Evolutionary conservation across 768 basidiomycete species (phyloP).

Genomic region (Mycena rebaudengoi): DNA sequence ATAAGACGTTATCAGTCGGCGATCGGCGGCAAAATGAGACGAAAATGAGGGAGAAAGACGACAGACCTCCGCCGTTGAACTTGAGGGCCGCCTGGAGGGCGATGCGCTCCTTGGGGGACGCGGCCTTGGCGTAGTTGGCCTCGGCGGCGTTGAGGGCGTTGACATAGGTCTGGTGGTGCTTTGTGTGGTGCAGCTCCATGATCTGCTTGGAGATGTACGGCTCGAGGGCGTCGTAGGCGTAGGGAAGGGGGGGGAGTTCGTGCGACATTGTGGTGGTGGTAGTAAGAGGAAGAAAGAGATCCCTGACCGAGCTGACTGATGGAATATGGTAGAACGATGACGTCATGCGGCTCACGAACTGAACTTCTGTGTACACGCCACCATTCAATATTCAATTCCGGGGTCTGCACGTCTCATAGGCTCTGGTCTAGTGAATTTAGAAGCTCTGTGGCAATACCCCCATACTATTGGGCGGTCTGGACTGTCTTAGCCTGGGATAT

Average conservation of each 20-base stretch:
- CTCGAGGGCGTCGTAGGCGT: slow-evolving; percentile 89
- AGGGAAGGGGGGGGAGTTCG: slow-evolving; percentile 78
- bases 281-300: background rate
- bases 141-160: slow-evolving; percentile 93
- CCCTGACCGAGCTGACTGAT: background rate
- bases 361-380: no score
- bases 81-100: slow-evolving; percentile 90
- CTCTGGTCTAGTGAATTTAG: no score
- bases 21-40: no score
- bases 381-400: no score
- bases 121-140: slow-evolving; percentile 70
- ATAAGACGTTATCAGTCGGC: slow-evolving; percentile 24
- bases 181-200: slow-evolving; percentile 94
- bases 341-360: slow-evolving; percentile 8
- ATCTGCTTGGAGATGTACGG: slow-evolving; percentile 93
- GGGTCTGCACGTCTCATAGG: no score
- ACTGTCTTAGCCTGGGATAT: no score
- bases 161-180: slow-evolving; percentile 96
- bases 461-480: no score
- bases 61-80: slow-evolving; percentile 95
- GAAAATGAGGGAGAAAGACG: background rate
- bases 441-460: no score
- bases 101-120: slow-evolving; percentile 81
- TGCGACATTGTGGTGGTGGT: slow-evolving; percentile 48
- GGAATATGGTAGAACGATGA: background rate